Percentiles rank a stretch among this genome's conserved stretches.
These are phyloP conservation scores for Wickerhamomyces sydowiorum DNA, from an alignment of 805 yeast genomes.

Conservation along the genomic window DNA sequence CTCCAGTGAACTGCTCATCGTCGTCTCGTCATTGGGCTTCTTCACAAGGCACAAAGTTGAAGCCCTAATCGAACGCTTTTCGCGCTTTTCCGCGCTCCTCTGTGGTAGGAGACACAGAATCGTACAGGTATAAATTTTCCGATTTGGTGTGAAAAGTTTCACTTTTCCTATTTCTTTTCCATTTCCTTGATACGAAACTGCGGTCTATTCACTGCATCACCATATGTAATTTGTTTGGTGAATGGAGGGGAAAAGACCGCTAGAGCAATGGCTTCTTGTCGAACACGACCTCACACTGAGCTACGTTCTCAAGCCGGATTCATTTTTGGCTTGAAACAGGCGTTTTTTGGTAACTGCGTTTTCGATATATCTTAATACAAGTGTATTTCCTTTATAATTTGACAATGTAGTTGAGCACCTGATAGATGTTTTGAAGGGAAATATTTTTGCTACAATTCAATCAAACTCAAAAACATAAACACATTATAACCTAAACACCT, in stretches of 20 bases:
- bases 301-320: not conserved
- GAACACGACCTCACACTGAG: conserved; percentile 36
- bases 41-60: no score
- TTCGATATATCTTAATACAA: conserved; percentile 23
- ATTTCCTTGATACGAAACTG: conserved; percentile 32
- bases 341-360: conserved; percentile 34
- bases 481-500: not conserved
- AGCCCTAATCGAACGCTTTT: no score
- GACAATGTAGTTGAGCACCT: no score
- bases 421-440: no score
- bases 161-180: conserved; percentile 8
- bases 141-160: not conserved
- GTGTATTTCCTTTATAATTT: not conserved
- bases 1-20: no score
- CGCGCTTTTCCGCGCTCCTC: no score
- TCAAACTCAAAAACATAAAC: no score
- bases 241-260: conserved; percentile 42
- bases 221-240: conserved; percentile 24
- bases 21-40: no score
- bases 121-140: not conserved
- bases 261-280: conserved; percentile 23
- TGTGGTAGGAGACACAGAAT: no score
- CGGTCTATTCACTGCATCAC: conserved; percentile 41
- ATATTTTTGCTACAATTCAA: no score
- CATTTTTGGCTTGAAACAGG: conserved; percentile 6